phyloP scores from a whole-genome alignment of 2,329 filamentous ascomycete species.

The Alternaria sp. region DNA sequence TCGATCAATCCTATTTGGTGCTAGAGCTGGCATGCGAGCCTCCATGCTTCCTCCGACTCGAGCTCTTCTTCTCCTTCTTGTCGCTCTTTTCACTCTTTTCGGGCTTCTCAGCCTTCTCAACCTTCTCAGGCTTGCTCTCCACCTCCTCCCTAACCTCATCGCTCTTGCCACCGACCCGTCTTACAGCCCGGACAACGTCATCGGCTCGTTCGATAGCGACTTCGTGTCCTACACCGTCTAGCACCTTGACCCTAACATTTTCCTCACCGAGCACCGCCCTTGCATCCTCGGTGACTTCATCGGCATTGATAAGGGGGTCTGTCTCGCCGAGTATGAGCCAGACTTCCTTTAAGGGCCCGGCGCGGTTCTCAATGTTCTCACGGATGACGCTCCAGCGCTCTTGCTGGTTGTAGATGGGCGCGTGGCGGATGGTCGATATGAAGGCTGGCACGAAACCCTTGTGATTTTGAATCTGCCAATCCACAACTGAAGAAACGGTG shows the following conservation, averaged over 20 bases:
- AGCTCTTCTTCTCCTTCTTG: constrained; percentile 20
- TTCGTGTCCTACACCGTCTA: constrained; percentile 72
- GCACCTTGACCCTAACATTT: constrained; percentile 65
- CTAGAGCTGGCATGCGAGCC: constrained; percentile 19
- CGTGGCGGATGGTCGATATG: constrained; percentile 73
- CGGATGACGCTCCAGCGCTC: constrained; percentile 69
- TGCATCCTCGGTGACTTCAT: constrained; percentile 71
- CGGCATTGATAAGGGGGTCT: constrained; percentile 72
- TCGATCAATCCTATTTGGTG: constrained; percentile 6
- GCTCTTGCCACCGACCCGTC: constrained; percentile 14
- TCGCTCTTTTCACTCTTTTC: constrained; percentile 14
- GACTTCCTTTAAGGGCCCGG: constrained; percentile 60
- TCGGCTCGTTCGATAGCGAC: constrained; percentile 69
- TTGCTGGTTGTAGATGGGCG: constrained; percentile 72
- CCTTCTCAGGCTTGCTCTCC: neutral
- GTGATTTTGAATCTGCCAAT: constrained; percentile 74
- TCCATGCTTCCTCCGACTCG: constrained; percentile 21
- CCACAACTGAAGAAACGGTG: constrained; percentile 69
- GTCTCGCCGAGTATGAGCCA: constrained; percentile 71
- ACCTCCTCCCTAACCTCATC: constrained; percentile 14
- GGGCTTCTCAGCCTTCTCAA: constrained; percentile 2
- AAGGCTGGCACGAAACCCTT: constrained; percentile 74
- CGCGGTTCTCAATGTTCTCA: constrained; percentile 42
- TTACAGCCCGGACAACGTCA: constrained; percentile 60
- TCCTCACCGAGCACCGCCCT: constrained; percentile 62